Base-by-base conservation (phyloP, 352 stramenopile species). In the Thraustochytrium sp. region DNA sequence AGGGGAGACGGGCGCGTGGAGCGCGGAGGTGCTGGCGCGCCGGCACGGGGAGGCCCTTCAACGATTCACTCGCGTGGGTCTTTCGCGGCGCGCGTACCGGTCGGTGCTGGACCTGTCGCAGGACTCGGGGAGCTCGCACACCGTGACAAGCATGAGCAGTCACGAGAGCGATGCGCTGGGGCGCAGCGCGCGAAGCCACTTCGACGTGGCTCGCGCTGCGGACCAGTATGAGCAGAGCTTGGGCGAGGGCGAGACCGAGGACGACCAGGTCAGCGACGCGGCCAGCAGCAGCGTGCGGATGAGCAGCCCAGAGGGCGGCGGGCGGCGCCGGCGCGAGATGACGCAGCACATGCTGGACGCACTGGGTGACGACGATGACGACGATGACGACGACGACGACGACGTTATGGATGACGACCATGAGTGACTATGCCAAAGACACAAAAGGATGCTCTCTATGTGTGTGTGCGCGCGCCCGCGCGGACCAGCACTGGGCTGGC, bases 61-160 rank as follows among this genome's bases (percentile, higher is more conserved):
- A 5, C 68, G 53, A 18, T 80, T 80, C 34, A 51, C 34, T 34
- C 11, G 26, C 8, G 23, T 51, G 26, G 68, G 68, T 8, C 68
- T 80, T 29, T 36, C 40, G 18, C 68, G 68, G 9, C 48, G 68
- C 16, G 68, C 68, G 13, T 5, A 44, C 8, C 5, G 76, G 13
- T 55, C 31, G 9, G 63, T 44, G 18, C 68, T 80, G n/a, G 5
- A 75, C 2, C 68, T 80, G 11, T 80, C 68, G 13, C 8, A 72
- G 5, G 68, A 80, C 26, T 63, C 68, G 23, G 68, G 68, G 8
- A 80, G 68, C 51, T 80, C 68, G 26, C 48, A 26, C 5, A 80
- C 46, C 13, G 68, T 51, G 40, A 80, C 68, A n/a, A 80, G 68
- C 49, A 53, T 80, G 26, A 80, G 68, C 38, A 80, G 68, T 51